Evolutionary conservation across 129 eudicot genomes (phyloP), one percentile per base, ranked within the genome.

Genomic region (Saussurea involucrata): DNA sequence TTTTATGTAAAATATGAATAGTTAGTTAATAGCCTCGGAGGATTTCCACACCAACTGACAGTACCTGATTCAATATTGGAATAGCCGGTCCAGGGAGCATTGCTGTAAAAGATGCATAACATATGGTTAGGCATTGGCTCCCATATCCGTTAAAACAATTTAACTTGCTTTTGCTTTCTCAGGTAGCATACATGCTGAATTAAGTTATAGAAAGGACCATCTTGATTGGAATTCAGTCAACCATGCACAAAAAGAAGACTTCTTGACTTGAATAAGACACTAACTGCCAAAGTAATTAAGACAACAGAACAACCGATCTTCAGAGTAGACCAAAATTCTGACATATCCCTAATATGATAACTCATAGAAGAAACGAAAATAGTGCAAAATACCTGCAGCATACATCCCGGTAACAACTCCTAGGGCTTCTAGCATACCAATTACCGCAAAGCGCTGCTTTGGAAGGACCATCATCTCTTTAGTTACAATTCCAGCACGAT

Each of bases 81-180:
- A 94, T 94, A 77, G 97, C 96, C 77, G 98, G 98, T 76, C 98
- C 98, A 74, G 98, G 98, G 72, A 94, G 97, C 93, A 80, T 91
- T 2, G 97, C 98, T 94, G 97, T 78, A 72, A 83, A 81, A 83
- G 69, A 84, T 33, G 79, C 57, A 80, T 67, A 72, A 17, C 11
- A 66, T 75, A 69, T 74, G 87, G 73, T 72, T 70, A 28, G 15
- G 70, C 46, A n/a, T 25, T 18, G 57, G 29, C 53, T 58, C 44
- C 37, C 71, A 29, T 53, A 8, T 28, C 55, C 17, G 60, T 79
- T 8, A 42, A 13, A 68, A 65, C 29, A 79, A 61, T 13, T 29
- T 15, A 29, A 64, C 68, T 68, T 69, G 44, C 6, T 76, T 79
- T 63, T 37, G 42, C 66, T 63, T 78, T 63, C 34, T 68, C 73